Evolutionary conservation across 2,329 filamentous ascomycete genomes (phyloP).

Genomic region (Calonectria naviculata): DNA sequence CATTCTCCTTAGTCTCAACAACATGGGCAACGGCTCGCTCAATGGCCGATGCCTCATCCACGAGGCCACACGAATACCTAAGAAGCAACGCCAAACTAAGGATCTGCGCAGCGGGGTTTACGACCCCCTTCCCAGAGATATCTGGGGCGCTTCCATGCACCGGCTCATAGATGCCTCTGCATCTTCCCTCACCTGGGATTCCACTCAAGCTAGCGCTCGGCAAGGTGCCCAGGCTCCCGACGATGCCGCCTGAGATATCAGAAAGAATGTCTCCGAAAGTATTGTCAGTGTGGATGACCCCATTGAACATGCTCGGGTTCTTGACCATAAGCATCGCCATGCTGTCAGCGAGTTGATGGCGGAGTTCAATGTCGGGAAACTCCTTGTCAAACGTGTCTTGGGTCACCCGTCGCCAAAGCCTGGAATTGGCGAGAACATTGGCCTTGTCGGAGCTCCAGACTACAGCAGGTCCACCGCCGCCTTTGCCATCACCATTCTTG

Average conservation of each 20-base stretch:
- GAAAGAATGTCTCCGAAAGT: constrained; percentile 61
- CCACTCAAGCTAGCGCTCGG: constrained; percentile 58
- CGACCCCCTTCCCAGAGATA: constrained; percentile 77
- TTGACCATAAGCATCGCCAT: constrained; percentile 60
- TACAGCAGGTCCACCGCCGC: constrained; percentile 46
- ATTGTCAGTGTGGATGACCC: constrained; percentile 60
- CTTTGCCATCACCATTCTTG: constrained; percentile 34
- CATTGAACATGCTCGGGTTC: constrained; percentile 57
- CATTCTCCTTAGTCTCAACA: constrained; percentile 63
- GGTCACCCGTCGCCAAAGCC: constrained; percentile 60
- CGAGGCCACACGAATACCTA: constrained; percentile 75
- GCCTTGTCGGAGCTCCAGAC: constrained; percentile 64
- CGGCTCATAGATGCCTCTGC: constrained; percentile 81
- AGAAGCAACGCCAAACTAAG: constrained; percentile 81
- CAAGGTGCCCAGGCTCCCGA: constrained; percentile 56
- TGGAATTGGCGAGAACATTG: constrained; percentile 62
- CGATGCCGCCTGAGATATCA: constrained; percentile 58
- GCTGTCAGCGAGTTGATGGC: constrained; percentile 60
- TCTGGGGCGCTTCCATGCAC: constrained; percentile 81
- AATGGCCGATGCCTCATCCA: constrained; percentile 70
- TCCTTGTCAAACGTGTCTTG: constrained; percentile 53
- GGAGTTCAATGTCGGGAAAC: constrained; percentile 54
- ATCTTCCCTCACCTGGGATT: constrained; percentile 50
- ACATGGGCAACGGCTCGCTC: constrained; percentile 73
- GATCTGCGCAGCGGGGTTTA: constrained; percentile 79